These are phyloP conservation scores for Coemansia sp. DNA, from an alignment of 192 early-diverging fungal species.

Conservation along the genomic window DNA sequence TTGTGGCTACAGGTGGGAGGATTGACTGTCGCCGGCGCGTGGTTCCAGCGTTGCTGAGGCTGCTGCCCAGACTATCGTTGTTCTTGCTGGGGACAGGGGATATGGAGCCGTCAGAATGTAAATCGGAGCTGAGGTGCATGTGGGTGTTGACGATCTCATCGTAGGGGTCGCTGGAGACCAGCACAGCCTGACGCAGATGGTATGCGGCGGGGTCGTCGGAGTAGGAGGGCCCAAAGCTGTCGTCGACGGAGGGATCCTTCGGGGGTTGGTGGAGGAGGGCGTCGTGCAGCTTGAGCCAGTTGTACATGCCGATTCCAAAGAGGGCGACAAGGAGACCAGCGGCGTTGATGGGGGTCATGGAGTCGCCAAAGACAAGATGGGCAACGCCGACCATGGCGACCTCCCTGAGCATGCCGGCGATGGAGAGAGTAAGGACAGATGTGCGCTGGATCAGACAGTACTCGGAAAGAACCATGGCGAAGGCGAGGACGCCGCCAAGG, in stretches of 20 bases:
- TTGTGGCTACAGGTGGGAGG: not conserved
- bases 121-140: not conserved
- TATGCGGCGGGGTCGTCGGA: conserved; percentile 14
- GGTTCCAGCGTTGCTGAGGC: conserved; percentile 7
- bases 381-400: conserved; percentile 78
- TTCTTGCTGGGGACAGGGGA: conserved; percentile 4
- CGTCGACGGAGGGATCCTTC: not conserved
- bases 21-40: conserved; percentile 25
- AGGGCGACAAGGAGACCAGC: conserved; percentile 77
- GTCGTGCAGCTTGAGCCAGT: conserved; percentile 67
- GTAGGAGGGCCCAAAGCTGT: not conserved
- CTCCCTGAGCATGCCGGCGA: conserved; percentile 87
- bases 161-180: conserved; percentile 30
- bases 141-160: conserved; percentile 19
- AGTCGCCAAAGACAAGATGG: conserved; percentile 76
- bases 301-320: conserved; percentile 78
- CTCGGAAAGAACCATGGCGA: conserved; percentile 84
- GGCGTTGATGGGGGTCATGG: conserved; percentile 71
- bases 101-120: not conserved
- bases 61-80: conserved; percentile 10
- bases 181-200: conserved; percentile 25
- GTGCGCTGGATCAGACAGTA: conserved; percentile 81
- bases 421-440: conserved; percentile 84
- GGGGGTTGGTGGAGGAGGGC: not conserved
- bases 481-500: conserved; percentile 84